Evolutionary conservation across 495 filamentous ascomycete genomes (phyloP).

Genomic region (Tuber indicum): DNA sequence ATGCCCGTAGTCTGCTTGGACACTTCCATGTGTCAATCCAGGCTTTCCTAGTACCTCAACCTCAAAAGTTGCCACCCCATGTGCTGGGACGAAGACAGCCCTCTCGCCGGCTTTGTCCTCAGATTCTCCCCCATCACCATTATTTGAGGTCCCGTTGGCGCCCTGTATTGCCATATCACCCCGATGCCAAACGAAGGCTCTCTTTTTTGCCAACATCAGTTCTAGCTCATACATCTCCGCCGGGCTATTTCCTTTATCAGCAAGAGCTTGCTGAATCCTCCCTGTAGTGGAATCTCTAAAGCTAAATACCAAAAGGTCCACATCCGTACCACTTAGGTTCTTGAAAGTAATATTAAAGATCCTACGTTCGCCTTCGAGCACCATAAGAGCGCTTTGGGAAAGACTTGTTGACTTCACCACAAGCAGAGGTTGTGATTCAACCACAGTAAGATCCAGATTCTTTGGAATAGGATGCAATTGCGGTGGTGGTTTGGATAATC

Average conservation of each 20-base stretch:
- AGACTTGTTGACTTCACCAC: constrained; percentile 68
- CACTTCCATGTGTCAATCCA: constrained; percentile 69
- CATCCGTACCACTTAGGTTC: constrained; percentile 63
- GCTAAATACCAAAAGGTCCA: constrained; percentile 78
- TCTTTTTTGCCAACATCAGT: constrained; percentile 64
- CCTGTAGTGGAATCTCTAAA: constrained; percentile 82
- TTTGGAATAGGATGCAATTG: constrained; percentile 44
- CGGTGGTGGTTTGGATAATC: constrained; percentile 21
- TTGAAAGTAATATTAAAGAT: constrained; percentile 71
- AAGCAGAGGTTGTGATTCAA: constrained; percentile 68
- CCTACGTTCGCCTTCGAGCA: constrained; percentile 77
- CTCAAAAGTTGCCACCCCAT: constrained; percentile 64
- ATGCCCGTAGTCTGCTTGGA: constrained; percentile 65
- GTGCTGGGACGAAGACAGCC: constrained; percentile 57
- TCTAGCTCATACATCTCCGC: constrained; percentile 80
- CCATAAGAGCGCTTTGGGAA: constrained; percentile 80
- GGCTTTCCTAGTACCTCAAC: constrained; percentile 81
- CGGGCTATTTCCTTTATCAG: constrained; percentile 65
- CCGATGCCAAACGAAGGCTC: constrained; percentile 61
- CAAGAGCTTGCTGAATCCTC: constrained; percentile 65
- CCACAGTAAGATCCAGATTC: constrained; percentile 59
- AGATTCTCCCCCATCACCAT: not conserved
- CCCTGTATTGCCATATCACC: constrained; percentile 41
- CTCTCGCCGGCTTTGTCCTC: constrained; percentile 10
- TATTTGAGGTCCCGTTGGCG: not conserved